Evolutionary conservation across 495 filamentous ascomycete genomes (phyloP), one percentile per base, ranked within the genome.

Genomic region (Pseudoneurospora amorphoporcata): DNA sequence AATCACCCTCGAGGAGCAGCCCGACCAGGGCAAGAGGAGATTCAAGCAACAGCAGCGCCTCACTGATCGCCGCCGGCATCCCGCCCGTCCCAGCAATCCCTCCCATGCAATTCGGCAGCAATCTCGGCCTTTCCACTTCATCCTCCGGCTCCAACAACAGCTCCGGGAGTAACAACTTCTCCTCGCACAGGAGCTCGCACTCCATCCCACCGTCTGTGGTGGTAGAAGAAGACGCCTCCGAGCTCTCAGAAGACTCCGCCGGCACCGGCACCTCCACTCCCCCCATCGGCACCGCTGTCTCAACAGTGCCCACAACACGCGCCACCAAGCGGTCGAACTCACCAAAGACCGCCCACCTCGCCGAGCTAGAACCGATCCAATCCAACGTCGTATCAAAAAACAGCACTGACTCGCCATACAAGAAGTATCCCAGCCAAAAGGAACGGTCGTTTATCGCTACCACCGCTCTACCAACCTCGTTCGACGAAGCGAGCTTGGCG

Each of bases 81-180:
- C 78, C 80, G 3, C 79, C 80, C 35, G 77, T 81, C 8, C 75
- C 79, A 2, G 68, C 77, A 4, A 72, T 79, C 9, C 76, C 79
- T 0, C 58, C 73, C 16, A 72, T 75, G 74, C 73, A 77, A 43
- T 75, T 79, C 32, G 73, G 75, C 68, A 29, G 45, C 2, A 53
- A 4, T 6, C 45, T 53, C 45, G 4, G 4, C 9, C n/a, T 29
- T 53, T 19, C 45, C 45, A 29, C 19, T 9, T 29, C 45, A 1
- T 23, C 45, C 5, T 61, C 47, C 47, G 32, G 23, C 47, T 61
- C 47, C 23, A 61, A 58, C 47, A 58, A 32, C 39, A 40, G 35
- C 45, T 53, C 45, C 17, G n/a, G 8, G 8, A 47, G 7, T 19
- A 47, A 47, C 8, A 47, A 47, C 8, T 19, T 8, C 19, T 53